These are phyloP conservation scores for Bipolaris bicolor DNA, from an alignment of 2,329 filamentous ascomycete genomes.

Conservation along the genomic window DNA sequence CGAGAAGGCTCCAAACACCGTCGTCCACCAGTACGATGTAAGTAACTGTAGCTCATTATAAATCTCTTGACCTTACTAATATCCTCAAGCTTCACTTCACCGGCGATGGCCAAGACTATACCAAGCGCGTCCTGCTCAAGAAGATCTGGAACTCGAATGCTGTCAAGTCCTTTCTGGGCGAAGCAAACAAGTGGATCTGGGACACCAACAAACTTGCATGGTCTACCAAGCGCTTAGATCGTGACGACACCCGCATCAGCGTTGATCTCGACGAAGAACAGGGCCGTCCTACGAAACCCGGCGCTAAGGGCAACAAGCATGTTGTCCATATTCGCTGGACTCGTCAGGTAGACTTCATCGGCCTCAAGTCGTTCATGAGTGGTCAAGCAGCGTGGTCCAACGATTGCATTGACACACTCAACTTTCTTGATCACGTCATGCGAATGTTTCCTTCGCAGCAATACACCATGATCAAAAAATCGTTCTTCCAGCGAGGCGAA, in stretches of 20 bases:
- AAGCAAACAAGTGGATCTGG: slow-evolving; percentile 66
- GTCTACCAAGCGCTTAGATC: slow-evolving; percentile 49
- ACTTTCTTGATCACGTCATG: slow-evolving; percentile 88
- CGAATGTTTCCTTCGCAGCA: slow-evolving; percentile 75
- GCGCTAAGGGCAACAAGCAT: slow-evolving; percentile 56
- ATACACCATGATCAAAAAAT: slow-evolving; percentile 76
- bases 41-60: slow-evolving; percentile 48
- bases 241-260: slow-evolving; percentile 50
- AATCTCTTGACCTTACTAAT: slow-evolving; percentile 12
- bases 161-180: slow-evolving; percentile 62
- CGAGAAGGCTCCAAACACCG: slow-evolving; percentile 61
- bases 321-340: slow-evolving; percentile 68
- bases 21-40: slow-evolving; percentile 86
- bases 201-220: slow-evolving; percentile 89
- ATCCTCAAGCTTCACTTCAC: slow-evolving; percentile 64
- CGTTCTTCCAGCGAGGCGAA: slow-evolving; percentile 72
- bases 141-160: slow-evolving; percentile 75
- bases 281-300: slow-evolving; percentile 30
- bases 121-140: slow-evolving; percentile 69
- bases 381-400: slow-evolving; percentile 58
- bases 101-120: slow-evolving; percentile 62
- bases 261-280: slow-evolving; percentile 77
- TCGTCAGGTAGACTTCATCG: slow-evolving; percentile 70
- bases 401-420: slow-evolving; percentile 78
- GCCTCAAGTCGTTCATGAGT: slow-evolving; percentile 70